Base-by-base conservation (phyloP, 2,329 filamentous ascomycete genomes). In the Ustulina deusta region DNA sequence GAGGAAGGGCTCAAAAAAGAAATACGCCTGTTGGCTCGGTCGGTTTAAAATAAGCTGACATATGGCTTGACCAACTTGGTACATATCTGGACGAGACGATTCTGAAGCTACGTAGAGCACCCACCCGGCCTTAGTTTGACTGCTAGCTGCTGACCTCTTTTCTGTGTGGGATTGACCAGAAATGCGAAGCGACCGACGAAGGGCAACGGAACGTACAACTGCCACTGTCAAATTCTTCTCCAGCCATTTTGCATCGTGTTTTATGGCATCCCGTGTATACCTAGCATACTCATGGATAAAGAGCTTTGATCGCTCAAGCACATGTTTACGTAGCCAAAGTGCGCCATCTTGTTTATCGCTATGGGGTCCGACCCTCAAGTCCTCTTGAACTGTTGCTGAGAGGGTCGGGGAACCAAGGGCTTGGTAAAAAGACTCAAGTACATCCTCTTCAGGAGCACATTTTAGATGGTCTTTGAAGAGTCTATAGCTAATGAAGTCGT, bases 1-100 rank as follows among this genome's bases (percentile, higher is more conserved):
- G 42, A 99, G 83, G 70, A 99, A 91, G 61, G 93, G 94, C 80
- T 98, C 96, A 63, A 99, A 89, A 61, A 96, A 95, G 63, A 97
- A 87, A 62, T 93, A 93, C 1, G 95, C 94, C 76, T 97, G 92
- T 74, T 97, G 92, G 71, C 93, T 95, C 7, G 95, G 94, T 25
- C 93, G 88, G 60, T 89, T 88, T 55, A 99, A 84, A 42, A 99
- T 84, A 60, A 97, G 82, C 74, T 91, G 89, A 69, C 95, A 93
- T 54, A 99, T 85, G 29, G 93, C 93, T 74, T 94, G 92, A 65
- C 93, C 96, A 71, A 99, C 90, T 81, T 99, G 94, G 78, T 97
- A 98, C 77, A 97, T 88, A 76, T 98, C 94, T 34, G 89, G 91
- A 66, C 88, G 87, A 1, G 84, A 79, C 34, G 72, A 72, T 49